Percentiles rank a stretch among this genome's conserved stretches.
Conservation (phyloP, 2,329 filamentous ascomycete genomes). For the Apiospora aurea region DNA sequence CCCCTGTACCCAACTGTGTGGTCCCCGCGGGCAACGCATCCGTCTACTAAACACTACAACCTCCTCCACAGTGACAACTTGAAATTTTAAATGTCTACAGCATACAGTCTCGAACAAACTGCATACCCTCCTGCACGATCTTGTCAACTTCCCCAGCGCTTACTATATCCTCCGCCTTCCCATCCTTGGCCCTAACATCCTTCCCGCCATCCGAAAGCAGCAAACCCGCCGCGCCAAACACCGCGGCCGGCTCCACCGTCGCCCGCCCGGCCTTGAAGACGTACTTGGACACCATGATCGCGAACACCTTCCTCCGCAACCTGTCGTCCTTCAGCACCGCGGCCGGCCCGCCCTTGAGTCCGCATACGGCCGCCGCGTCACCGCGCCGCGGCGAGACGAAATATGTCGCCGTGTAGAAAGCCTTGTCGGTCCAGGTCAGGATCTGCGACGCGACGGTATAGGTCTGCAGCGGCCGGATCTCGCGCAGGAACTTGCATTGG, state of each 20-base stretch:
- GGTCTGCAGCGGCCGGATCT: slow-evolving; percentile 23
- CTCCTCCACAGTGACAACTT: neutral
- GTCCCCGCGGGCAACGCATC: neutral
- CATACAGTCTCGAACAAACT: slow-evolving; percentile 4
- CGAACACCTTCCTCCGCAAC: slow-evolving; percentile 2
- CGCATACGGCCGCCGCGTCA: neutral
- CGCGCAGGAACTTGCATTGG: slow-evolving; percentile 23
- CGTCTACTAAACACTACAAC: neutral
- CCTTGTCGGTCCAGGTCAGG: slow-evolving; percentile 26
- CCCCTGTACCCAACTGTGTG: too few species aligned
- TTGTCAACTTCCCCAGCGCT: neutral
- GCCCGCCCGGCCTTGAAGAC: slow-evolving; percentile 12
- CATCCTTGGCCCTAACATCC: neutral
- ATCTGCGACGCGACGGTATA: slow-evolving; percentile 23
- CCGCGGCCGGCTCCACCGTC: slow-evolving; percentile 6
- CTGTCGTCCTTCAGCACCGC: neutral
- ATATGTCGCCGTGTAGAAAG: slow-evolving; percentile 23
- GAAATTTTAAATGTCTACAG: neutral
- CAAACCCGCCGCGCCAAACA: slow-evolving; percentile 3
- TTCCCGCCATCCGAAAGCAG: neutral
- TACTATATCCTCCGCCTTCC: neutral
- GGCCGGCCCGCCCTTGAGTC: neutral
- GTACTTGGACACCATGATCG: slow-evolving; percentile 15
- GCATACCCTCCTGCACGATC: neutral
- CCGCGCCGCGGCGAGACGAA: neutral